Percentiles rank a stretch among this genome's conserved stretches.
phyloP scores from a whole-genome alignment of 306 rosid species.

The Medicago truncatula region MtrunA17r5.0-ANR NC_053042.1:8350501-8351000 shows the following conservation, averaged over 20 bases:
- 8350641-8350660: background rate
- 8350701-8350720: conserved; percentile 6
- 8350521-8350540: no score
- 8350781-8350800: conserved; percentile 16
- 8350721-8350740: conserved; percentile 12
- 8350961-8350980: background rate
- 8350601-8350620: no score
- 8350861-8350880: background rate
- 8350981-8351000: background rate
- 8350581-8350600: no score
- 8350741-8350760: conserved; percentile 35
- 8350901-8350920: background rate
- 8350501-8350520: no score
- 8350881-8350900: background rate
- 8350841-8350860: background rate
- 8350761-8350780: conserved; percentile 31
- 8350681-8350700: background rate
- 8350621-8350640: no score
- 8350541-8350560: no score
- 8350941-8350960: background rate
- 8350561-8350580: no score
- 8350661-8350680: background rate
- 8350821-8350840: background rate
- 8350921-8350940: background rate
- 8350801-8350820: background rate